Percentiles rank a stretch among this genome's conserved stretches.
Conservation (phyloP, 2,329 filamentous ascomycete species). For the Apiospora malaysiana region DNA sequence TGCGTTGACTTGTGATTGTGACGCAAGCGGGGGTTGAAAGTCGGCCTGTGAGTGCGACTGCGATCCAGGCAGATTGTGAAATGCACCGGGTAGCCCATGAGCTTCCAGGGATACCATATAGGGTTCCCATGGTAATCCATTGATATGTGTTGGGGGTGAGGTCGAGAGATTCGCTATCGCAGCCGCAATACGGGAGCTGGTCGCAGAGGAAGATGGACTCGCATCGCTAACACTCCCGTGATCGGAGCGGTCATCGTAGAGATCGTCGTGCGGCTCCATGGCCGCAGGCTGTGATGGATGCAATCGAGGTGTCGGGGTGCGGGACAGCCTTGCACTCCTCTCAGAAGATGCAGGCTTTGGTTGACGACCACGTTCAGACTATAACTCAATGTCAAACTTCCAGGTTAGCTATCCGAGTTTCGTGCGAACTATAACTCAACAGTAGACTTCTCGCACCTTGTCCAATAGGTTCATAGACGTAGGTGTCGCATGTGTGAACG, state of each 20-base stretch:
- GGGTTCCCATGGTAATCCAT: not conserved
- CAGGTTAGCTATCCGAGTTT: not conserved
- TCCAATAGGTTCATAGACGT: not conserved
- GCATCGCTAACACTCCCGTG: too few species aligned
- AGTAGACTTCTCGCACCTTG: not conserved
- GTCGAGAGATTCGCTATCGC: not conserved
- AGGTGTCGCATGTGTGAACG: not conserved
- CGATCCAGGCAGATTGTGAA: not conserved
- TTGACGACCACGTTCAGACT: not conserved
- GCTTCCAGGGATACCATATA: not conserved
- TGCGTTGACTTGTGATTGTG: not conserved
- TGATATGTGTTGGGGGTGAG: not conserved
- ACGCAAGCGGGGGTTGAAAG: not conserved
- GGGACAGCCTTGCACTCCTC: not conserved
- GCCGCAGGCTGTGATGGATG: not conserved
- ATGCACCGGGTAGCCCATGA: not conserved
- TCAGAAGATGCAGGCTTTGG: not conserved
- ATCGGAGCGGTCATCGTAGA: not conserved
- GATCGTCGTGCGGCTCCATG: not conserved
- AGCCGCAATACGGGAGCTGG: not conserved
- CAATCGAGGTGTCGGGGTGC: not conserved
- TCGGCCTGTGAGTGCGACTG: not conserved
- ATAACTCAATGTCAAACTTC: not conserved
- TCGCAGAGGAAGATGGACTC: not conserved
- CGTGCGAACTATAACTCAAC: not conserved